These are phyloP conservation scores for Sporothrix brasiliensis DNA, from an alignment of 2,329 filamentous ascomycete genomes.

Conservation along the genomic window DNA sequence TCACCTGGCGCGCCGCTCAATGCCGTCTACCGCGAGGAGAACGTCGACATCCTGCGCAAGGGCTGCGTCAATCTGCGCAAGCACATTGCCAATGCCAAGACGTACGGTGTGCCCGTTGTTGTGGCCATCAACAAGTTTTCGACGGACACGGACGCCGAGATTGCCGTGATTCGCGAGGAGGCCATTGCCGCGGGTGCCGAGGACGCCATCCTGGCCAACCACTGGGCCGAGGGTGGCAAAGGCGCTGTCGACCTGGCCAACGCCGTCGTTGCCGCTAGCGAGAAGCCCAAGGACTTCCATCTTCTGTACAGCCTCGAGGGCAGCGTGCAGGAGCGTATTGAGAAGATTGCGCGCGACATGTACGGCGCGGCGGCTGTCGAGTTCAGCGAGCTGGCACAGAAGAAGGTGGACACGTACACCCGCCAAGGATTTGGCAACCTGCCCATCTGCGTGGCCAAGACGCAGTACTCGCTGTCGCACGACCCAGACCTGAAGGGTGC, in stretches of 20 bases:
- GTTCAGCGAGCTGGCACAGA: conserved; percentile 90
- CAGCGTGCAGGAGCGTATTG: conserved; percentile 80
- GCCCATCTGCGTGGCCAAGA: conserved; percentile 97
- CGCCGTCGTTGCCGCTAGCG: conserved; percentile 78
- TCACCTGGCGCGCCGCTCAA: conserved; percentile 81
- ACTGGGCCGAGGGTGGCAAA: conserved; percentile 94
- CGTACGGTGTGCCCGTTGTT: conserved; percentile 89
- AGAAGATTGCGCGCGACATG: conserved; percentile 87
- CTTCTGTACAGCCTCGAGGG: conserved; percentile 82
- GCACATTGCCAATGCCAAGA: conserved; percentile 87
- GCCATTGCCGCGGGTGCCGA: conserved; percentile 89
- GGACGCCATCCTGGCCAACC: conserved; percentile 90
- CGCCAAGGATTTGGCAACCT: conserved; percentile 89
- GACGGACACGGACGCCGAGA: conserved; percentile 90
- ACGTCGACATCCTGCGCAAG: conserved; percentile 83
- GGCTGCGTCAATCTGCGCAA: conserved; percentile 95
- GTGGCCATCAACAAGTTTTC: conserved; percentile 97
- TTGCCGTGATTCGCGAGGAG: conserved; percentile 86
- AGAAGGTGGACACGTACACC: conserved; percentile 94
- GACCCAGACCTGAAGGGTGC: conserved; percentile 93
- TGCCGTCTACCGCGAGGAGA: conserved; percentile 89
- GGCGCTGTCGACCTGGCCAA: conserved; percentile 88
- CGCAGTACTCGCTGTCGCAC: conserved; percentile 94
- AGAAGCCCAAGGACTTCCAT: conserved; percentile 84
- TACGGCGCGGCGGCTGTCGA: conserved; percentile 89